These are phyloP conservation scores for Botrytis pseudocinerea DNA, from an alignment of 2,329 filamentous ascomycete species.

Conservation along the genomic window DNA sequence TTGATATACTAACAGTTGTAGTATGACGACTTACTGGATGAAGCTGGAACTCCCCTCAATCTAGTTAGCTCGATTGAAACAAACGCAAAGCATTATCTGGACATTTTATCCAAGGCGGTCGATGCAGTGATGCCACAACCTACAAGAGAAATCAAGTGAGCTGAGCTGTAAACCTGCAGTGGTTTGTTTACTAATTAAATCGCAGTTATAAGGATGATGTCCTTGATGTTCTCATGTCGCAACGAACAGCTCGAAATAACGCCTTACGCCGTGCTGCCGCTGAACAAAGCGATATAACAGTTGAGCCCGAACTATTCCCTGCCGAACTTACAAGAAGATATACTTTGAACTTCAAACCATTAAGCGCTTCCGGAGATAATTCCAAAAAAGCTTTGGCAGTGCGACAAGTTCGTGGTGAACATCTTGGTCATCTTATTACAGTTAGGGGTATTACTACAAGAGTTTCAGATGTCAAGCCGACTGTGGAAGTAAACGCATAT, in stretches of 20 bases:
- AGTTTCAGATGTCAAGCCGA: slow-evolving; percentile 96
- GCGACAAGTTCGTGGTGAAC: slow-evolving; percentile 86
- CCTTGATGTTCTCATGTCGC: slow-evolving; percentile 92
- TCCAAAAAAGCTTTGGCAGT: slow-evolving; percentile 74
- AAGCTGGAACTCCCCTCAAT: slow-evolving; percentile 56
- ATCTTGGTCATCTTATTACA: slow-evolving; percentile 90
- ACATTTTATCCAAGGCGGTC: slow-evolving; percentile 83
- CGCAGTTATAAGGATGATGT: slow-evolving; percentile 93
- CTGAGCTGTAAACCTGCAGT: slow-evolving; percentile 20
- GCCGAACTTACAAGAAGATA: slow-evolving; percentile 90
- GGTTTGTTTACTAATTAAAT: background rate
- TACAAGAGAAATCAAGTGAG: slow-evolving; percentile 73
- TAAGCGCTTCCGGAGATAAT: slow-evolving; percentile 65
- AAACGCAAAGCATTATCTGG: slow-evolving; percentile 95
- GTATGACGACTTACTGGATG: slow-evolving; percentile 73
- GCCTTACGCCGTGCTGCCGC: slow-evolving; percentile 69
- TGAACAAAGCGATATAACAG: slow-evolving; percentile 58
- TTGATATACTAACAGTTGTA: slow-evolving; percentile 27
- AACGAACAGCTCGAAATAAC: slow-evolving; percentile 83
- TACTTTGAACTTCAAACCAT: slow-evolving; percentile 92
- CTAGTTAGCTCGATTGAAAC: slow-evolving; percentile 82
- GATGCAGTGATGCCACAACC: slow-evolving; percentile 83
- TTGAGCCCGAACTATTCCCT: slow-evolving; percentile 79
- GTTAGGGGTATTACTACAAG: slow-evolving; percentile 91
- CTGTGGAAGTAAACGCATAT: slow-evolving; percentile 97